Evolutionary conservation across 1,284 basidiomycete species (phyloP).

Genomic region (Ustilago lituana): DNA sequence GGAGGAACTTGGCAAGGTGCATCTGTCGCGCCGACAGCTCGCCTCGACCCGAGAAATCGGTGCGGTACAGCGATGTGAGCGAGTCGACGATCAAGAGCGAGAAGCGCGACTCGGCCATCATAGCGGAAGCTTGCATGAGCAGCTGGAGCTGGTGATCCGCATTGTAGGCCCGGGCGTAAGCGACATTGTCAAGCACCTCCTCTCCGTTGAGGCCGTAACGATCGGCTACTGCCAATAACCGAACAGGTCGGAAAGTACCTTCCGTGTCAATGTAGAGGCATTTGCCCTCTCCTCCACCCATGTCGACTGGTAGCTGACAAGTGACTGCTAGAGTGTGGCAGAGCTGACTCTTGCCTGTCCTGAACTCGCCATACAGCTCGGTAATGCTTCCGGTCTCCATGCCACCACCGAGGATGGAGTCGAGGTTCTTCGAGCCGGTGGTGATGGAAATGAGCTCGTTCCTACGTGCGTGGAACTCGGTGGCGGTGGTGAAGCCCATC

Average conservation of each 20-base stretch:
- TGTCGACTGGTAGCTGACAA: slow-evolving; percentile 92
- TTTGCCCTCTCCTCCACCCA: slow-evolving; percentile 99
- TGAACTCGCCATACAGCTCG: slow-evolving; percentile 97
- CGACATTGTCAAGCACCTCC: slow-evolving; percentile 97
- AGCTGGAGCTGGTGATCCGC: slow-evolving; percentile 95
- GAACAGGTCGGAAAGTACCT: slow-evolving; percentile 96
- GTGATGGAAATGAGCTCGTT: slow-evolving; percentile 98
- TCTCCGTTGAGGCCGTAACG: slow-evolving; percentile 94
- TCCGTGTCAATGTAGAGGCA: slow-evolving; percentile 99
- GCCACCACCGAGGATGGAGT: slow-evolving; percentile 94
- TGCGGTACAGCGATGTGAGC: slow-evolving; percentile 92
- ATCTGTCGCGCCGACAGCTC: slow-evolving; percentile 94
- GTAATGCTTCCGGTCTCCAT: slow-evolving; percentile 99
- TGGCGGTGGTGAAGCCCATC: slow-evolving; percentile 97
- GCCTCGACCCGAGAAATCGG: slow-evolving; percentile 94
- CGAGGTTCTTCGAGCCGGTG: slow-evolving; percentile 94
- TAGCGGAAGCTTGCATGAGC: slow-evolving; percentile 88
- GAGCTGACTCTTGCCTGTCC: slow-evolving; percentile 97
- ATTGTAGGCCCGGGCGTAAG: slow-evolving; percentile 98
- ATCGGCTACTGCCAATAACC: slow-evolving; percentile 92
- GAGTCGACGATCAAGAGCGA: slow-evolving; percentile 96
- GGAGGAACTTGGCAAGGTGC: slow-evolving; percentile 95
- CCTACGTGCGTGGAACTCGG: slow-evolving; percentile 89
- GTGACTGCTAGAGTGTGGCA: slow-evolving; percentile 98
- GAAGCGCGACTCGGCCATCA: slow-evolving; percentile 77